These are phyloP conservation scores for Cephalotrichum gorgonifer DNA, from an alignment of 2,329 filamentous ascomycete species.

Conservation along the genomic window DNA sequence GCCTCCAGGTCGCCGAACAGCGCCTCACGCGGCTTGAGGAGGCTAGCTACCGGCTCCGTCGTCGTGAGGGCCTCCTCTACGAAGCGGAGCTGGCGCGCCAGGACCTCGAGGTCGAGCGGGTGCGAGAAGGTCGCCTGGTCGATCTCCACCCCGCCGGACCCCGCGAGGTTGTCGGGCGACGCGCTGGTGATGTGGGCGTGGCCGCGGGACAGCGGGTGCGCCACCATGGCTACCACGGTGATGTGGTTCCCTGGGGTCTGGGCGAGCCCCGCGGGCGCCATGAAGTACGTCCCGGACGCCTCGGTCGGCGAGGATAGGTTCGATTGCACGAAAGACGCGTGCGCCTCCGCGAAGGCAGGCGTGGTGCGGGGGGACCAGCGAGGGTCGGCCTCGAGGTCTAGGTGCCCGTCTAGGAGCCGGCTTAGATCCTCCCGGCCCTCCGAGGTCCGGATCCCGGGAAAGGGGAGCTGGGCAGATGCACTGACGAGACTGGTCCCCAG, in stretches of 20 bases:
- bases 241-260: constrained; percentile 25
- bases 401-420: no score
- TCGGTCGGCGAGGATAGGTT: no score
- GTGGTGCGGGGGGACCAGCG: no score
- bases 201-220: constrained; percentile 51
- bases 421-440: no score
- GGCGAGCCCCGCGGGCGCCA: no score
- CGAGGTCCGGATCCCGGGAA: no score
- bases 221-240: constrained; percentile 43
- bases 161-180: no score
- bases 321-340: no score
- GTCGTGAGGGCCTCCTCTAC: constrained; percentile 23
- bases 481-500: not conserved
- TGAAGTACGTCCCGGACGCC: no score
- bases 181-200: constrained; percentile 42
- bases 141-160: constrained; percentile 31
- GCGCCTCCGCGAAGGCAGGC: no score
- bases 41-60: constrained; percentile 26
- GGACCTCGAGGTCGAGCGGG: constrained; percentile 44
- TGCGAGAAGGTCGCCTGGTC: constrained; percentile 46
- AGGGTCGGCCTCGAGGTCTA: no score
- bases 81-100: constrained; percentile 31
- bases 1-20: not conserved
- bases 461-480: not conserved
- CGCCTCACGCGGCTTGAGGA: constrained; percentile 25